Evolutionary conservation across 495 filamentous ascomycete genomes (phyloP).

Genomic region (Sabuloglossum arenarium): DNA sequence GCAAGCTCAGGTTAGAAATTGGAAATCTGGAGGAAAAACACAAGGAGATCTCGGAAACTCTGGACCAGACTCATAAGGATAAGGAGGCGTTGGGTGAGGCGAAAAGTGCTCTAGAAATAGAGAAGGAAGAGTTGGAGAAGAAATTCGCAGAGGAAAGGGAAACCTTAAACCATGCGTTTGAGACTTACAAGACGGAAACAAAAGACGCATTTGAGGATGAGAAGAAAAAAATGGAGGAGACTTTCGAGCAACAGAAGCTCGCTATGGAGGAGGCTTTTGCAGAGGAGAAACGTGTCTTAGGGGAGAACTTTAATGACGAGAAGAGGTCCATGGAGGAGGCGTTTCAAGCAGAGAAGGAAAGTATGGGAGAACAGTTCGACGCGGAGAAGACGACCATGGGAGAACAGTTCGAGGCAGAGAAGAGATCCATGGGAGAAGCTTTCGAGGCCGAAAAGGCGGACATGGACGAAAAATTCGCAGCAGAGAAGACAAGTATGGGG

Average conservation of each 20-base stretch:
- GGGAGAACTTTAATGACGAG: constrained; percentile 15
- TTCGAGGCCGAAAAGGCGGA: constrained; percentile 7
- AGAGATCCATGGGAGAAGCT: constrained; percentile 3
- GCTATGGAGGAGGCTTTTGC: constrained; percentile 16
- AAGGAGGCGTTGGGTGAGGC: constrained; percentile 15
- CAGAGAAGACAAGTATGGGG: not conserved
- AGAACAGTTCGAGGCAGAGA: constrained; percentile 3
- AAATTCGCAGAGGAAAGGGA: constrained; percentile 38
- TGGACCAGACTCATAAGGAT: not conserved
- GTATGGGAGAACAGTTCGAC: constrained; percentile 10
- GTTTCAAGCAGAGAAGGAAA: constrained; percentile 11
- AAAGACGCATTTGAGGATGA: constrained; percentile 15
- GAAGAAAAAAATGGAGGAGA: constrained; percentile 23
- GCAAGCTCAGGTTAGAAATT: constrained; percentile 12
- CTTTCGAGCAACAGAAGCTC: constrained; percentile 16
- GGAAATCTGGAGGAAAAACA: constrained; percentile 17
- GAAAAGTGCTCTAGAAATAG: constrained; percentile 14
- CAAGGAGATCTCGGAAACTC: constrained; percentile 7
- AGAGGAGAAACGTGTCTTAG: constrained; percentile 18
- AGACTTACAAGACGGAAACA: constrained; percentile 21
- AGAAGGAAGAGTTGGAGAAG: constrained; percentile 24
- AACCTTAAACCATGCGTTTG: constrained; percentile 30
- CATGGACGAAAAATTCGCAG: constrained; percentile 20
- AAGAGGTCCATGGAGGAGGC: constrained; percentile 10
- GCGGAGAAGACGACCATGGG: constrained; percentile 8